Percentiles rank a stretch among this genome's conserved stretches.
Evolutionary conservation across 73 alveolate genomes (phyloP).

Genomic region (Tetrahymena malaccensis): DNA sequence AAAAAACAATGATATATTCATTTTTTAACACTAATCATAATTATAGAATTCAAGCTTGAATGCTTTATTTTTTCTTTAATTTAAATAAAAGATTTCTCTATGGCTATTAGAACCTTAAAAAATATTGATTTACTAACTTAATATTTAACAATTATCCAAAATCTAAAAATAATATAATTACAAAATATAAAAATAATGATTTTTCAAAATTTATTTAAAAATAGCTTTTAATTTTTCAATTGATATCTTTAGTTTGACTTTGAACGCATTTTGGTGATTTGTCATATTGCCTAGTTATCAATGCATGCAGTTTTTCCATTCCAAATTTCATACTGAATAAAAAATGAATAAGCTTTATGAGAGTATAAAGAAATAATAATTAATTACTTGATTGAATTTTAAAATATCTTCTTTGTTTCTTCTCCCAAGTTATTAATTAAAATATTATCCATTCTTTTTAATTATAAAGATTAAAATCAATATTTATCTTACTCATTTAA

Average conservation of each 20-base stretch:
- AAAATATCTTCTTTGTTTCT: not conserved
- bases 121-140: too few species aligned
- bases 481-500: not conserved
- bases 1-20: too few species aligned
- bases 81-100: too few species aligned
- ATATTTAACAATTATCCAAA: too few species aligned
- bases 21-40: too few species aligned
- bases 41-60: too few species aligned
- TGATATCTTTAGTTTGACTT: too few species aligned
- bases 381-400: not conserved
- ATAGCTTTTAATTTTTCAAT: not conserved
- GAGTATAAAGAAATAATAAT: not conserved
- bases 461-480: not conserved
- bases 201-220: too few species aligned
- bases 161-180: too few species aligned
- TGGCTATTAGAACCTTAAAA: too few species aligned
- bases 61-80: too few species aligned
- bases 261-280: not conserved
- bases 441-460: not conserved
- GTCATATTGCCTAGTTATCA: not conserved
- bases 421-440: not conserved
- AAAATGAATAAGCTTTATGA: not conserved
- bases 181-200: too few species aligned
- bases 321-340: not conserved
- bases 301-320: not conserved